Conservation (phyloP, 163 green algal species). For the Prototheca wickerhamii region DNA sequence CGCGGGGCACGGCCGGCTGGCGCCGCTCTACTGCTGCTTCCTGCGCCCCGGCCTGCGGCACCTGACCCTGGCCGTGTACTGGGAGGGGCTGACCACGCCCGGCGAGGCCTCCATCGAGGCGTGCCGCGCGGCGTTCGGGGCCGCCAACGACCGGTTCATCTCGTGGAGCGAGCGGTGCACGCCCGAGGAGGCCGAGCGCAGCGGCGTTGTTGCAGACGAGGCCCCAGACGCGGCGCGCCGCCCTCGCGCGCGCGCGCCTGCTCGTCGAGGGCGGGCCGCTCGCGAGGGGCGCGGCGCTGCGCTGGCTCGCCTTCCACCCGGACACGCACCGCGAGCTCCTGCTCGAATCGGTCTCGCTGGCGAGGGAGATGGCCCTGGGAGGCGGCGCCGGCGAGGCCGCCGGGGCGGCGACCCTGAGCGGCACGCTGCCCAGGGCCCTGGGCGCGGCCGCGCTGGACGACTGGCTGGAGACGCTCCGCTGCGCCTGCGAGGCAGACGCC, state of each 20-base stretch:
- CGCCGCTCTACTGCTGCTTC: constrained; percentile 60
- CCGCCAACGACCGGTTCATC: constrained; percentile 32
- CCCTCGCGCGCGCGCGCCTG: constrained; percentile 7
- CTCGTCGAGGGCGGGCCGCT: constrained; percentile 23
- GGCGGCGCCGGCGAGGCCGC: constrained; percentile 10
- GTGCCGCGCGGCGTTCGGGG: constrained; percentile 26
- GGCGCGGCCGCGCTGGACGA: constrained; percentile 3
- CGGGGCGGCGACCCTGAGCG: constrained; percentile 10
- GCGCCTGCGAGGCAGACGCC: background rate
- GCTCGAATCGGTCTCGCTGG: constrained; percentile 13
- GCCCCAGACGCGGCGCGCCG: background rate
- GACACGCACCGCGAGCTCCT: constrained; percentile 5
- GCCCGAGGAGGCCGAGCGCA: background rate
- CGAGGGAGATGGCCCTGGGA: constrained; percentile 49
- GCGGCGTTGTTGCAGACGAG: background rate
- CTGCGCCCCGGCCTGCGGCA: constrained; percentile 31
- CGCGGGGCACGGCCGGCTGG: constrained; percentile 30
- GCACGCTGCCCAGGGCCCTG: constrained; percentile 23
- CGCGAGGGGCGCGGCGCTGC: constrained; percentile 25
- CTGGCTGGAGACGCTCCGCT: constrained; percentile 1
- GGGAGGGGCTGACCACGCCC: constrained; percentile 33
- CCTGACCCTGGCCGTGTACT: constrained; percentile 35
- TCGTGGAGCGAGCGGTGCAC: constrained; percentile 15
- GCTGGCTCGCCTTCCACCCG: constrained; percentile 42
- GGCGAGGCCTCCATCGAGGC: constrained; percentile 18